phyloP scores from a whole-genome alignment of 805 yeast genomes.

The Teunomyces gatunensis region DNA sequence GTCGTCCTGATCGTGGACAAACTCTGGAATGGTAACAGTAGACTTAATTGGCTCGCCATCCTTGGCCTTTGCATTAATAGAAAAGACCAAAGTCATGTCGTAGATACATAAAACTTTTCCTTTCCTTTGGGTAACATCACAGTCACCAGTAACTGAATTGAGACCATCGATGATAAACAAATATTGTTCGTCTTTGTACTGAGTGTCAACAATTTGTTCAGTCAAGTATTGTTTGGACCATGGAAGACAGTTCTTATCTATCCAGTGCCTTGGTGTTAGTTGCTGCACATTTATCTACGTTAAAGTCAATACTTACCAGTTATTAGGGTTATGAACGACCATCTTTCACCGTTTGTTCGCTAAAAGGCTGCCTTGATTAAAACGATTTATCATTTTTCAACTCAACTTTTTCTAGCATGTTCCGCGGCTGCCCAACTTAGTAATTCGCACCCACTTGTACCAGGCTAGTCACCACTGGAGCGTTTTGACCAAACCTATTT shows the following conservation, averaged over 20 bases:
- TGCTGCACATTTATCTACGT: neutral
- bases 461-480: neutral
- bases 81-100: constrained; percentile 57
- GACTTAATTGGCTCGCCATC: constrained; percentile 29
- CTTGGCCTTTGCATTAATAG: constrained; percentile 34
- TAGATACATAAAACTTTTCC: constrained; percentile 76
- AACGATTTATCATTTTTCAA: constrained; percentile 2
- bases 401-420: constrained; percentile 2
- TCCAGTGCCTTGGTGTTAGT: constrained; percentile 60
- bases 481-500: too few relatives aligned
- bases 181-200: constrained; percentile 21
- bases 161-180: constrained; percentile 36
- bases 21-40: constrained; percentile 56
- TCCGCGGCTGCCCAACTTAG: neutral
- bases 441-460: neutral
- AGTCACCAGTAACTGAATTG: constrained; percentile 58
- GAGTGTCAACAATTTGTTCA: constrained; percentile 32
- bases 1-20: constrained; percentile 73
- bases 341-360: constrained; percentile 22
- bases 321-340: constrained; percentile 72
- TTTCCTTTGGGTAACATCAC: constrained; percentile 81
- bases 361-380: neutral
- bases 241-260: constrained; percentile 63
- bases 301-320: constrained; percentile 46
- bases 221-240: constrained; percentile 57